These are phyloP conservation scores for Fraxinus cuspidata DNA, from an alignment of 257 asterid genomes.

Conservation along the genomic window DNA sequence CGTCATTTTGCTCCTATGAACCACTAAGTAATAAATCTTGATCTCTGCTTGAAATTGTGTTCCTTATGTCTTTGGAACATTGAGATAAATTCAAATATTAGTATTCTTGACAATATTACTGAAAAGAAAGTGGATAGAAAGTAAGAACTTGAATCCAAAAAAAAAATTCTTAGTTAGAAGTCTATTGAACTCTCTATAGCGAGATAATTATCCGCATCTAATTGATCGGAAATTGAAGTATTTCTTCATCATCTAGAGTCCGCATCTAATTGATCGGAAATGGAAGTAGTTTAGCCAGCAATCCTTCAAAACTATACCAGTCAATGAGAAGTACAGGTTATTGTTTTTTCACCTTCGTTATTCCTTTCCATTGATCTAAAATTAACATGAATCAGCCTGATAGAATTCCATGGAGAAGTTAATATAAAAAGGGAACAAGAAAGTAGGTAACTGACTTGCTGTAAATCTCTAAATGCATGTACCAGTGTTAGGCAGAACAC, in stretches of 20 bases:
- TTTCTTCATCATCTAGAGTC: background rate
- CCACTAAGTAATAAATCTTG: background rate
- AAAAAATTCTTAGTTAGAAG: background rate
- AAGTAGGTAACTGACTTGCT: background rate
- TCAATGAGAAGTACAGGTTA: background rate
- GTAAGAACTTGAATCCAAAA: background rate
- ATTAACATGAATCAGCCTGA: background rate
- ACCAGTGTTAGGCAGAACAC: no score
- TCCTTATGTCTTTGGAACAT: background rate
- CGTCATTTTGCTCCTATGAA: conserved; percentile 13
- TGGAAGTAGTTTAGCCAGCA: background rate
- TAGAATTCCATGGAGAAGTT: background rate
- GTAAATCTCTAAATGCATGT: background rate
- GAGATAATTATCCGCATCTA: background rate
- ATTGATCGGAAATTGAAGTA: background rate
- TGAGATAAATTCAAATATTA: background rate
- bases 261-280: background rate
- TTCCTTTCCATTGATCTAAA: background rate
- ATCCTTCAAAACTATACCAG: background rate
- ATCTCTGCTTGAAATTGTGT: background rate
- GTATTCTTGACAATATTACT: background rate
- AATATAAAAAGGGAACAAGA: background rate
- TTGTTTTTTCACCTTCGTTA: background rate
- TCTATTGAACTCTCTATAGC: background rate
- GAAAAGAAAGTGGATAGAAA: background rate